phyloP scores from a whole-genome alignment of 2,329 filamentous ascomycete genomes.

The Achaetomium macrosporum region DNA sequence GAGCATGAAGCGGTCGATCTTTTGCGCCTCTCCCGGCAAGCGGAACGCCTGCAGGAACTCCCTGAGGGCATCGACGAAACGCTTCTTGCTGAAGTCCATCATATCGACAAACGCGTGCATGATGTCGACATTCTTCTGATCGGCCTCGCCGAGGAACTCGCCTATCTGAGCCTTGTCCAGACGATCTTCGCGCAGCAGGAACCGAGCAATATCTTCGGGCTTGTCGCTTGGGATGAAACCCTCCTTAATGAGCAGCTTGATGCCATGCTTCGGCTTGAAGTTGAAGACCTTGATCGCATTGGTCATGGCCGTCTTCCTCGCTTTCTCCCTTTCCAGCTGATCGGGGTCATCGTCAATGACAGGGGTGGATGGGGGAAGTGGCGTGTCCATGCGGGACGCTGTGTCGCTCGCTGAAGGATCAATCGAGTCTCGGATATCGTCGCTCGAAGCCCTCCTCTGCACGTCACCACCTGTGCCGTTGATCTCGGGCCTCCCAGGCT shows the following conservation, averaged over 20 bases:
- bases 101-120: constrained; percentile 97
- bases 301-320: constrained; percentile 83
- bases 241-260: constrained; percentile 76
- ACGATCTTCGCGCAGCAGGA: constrained; percentile 73
- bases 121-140: constrained; percentile 86
- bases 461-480: constrained; percentile 42
- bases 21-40: constrained; percentile 91
- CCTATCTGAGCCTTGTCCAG: constrained; percentile 90
- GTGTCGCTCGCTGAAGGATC: constrained; percentile 62
- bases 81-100: constrained; percentile 88
- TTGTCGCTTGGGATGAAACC: constrained; percentile 79
- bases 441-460: constrained; percentile 48
- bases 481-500: constrained; percentile 56
- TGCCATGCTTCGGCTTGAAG: constrained; percentile 91
- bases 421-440: constrained; percentile 63
- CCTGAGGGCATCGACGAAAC: constrained; percentile 87
- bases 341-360: constrained; percentile 82
- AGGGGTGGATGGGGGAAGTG: constrained; percentile 59
- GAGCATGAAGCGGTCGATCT: constrained; percentile 98
- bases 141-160: constrained; percentile 90
- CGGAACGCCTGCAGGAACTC: constrained; percentile 93
- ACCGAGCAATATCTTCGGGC: constrained; percentile 76
- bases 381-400: constrained; percentile 55
- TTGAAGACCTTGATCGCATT: constrained; percentile 92
- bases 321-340: constrained; percentile 91